Base-by-base conservation (phyloP, 768 basidiomycete species). In the Mycena maculata region DNA sequence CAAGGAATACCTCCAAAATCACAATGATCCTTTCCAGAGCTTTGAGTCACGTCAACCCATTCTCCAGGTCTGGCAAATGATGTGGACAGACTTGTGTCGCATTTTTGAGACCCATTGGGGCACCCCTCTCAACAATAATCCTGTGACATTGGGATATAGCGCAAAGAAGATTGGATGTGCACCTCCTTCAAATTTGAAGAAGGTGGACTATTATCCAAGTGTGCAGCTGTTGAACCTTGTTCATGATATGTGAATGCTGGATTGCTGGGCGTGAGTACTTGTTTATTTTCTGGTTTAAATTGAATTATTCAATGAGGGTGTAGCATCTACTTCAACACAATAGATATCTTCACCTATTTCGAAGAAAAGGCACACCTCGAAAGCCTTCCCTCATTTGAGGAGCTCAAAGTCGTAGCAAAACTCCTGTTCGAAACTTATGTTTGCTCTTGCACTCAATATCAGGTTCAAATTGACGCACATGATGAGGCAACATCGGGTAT, bases 41-140 rank as follows among this genome's bases (percentile, higher is more conserved):
- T 69, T 77, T 22, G 57, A 69, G 8, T 73, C 68, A 55, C 27
- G 77, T 11, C 25, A 68, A 16, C 73, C 76, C 8, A 39, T 77
- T 4, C 73, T 78, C 3, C 72, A 79, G 55, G 61, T 78, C 1
- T 79, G 78, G 77, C 78, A 79, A 54, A 74, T 75, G 3, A 74
- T 76, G 64, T 79, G 76, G 78, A 78, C 77, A 1, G 76, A 78
- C 48, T 42, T 77, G 7, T 73, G 74, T 60, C 70, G 72, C 1
- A 62, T 74, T 16, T 57, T 74, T 20, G 59, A 66, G 12, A 54
- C 58, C 0, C 71, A 76, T 38, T 76, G 72, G 73, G 77, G 75
- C 18, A 50, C 61, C 16, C 62, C 57, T 13, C 56, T 56, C 39
- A 38, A 54, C 6, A 49, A 71, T n/a, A 72, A 76, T 56, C 71